Evolutionary conservation across 148 eudicot species (phyloP), one percentile per base, ranked within the genome.

Genomic region (Rhododendron mucronatum): DNA sequence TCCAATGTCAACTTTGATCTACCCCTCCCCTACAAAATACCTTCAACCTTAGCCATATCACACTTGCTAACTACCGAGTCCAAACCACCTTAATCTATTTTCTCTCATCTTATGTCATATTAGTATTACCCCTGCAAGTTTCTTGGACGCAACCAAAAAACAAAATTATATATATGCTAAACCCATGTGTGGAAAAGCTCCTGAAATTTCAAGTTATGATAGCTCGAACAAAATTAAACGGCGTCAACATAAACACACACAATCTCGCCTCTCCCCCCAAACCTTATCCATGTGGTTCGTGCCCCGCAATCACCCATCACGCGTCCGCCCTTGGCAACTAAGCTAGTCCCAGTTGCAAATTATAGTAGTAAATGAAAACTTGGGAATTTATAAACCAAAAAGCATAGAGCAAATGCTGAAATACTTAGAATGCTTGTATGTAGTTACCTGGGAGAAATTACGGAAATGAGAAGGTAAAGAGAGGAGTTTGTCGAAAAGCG

Each of bases 391-490:
- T 44, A 77, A 15, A 74, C 23, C 81, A 45, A 80, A 50, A 55
- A 16, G 35, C 81, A 45, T 45, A 18, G 81, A 11, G 33, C 33
- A n/a, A 44, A 78, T 28, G 51, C 41, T 80, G 65, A 50, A 26
- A 35, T 33, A 35, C 47, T 30, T 30, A 14, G 61, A 55, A 55
- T 55, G 61, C 7, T 55, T 55, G 61, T 55, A 55, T 0, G 61
- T 4, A 55, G 61, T 18, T 90, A 94, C 98, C 98, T 94, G 95
- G 75, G 89, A 88, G 89, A 92, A 90, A 69, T 85, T 82, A 13
- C 89, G 92, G 65, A 93, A 79, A 12, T 91, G 87, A 53, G 94
- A 91, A 50, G 94, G 87, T 41, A 95, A 83, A 83, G 94, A 88
- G 8, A 90, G 76, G n/a, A 94, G 61, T 35, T 88, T 91, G 39